Evolutionary conservation across 768 basidiomycete genomes (phyloP), one percentile per base, ranked within the genome.

Genomic region (Mycena polygramma): DNA sequence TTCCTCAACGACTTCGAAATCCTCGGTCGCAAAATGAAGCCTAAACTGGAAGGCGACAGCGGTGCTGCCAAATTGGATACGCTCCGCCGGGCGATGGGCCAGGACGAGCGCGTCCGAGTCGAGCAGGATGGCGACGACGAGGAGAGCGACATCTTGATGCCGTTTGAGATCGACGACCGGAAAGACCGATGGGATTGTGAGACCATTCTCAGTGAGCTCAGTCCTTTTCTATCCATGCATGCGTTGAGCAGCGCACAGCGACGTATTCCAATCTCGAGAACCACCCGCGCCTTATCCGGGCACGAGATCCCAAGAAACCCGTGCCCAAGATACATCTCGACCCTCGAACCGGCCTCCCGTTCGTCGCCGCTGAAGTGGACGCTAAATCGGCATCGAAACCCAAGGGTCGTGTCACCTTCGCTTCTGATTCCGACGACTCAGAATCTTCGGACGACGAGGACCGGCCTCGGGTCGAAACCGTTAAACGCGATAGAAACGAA

Each of bases 231-330:
- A 24, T 37, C 59, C 35, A 19, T 51, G 22, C 48, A 4, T 46
- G 35, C 55, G 20, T 60, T 72, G 54, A 68, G 68, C 73, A 72
- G n/a, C 52, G 58, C 37, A 22, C 76, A 98, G 97, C 93, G 11
- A 98, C 97, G 13, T 97, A 96, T 78, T 93, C 95, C n/a, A 99
- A 98, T 77, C 85, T 98, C 9, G 98, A 98, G 79, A 99, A 99
- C 76, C 98, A 99, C 78, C 98, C 98, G 0, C 89, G 92, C 11
- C 83, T 98, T 39, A 96, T 99, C 68, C 88, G 90, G 30, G 89
- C 91, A 22, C 84, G 91, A 41, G 86, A 89, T 68, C 76, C 81
- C 48, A 41, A 41, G 36, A 86, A 83, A 75, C 81, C 83, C 24
- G 85, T 87, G 0, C 84, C 91, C 0, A 92, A 89, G 78, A 94